phyloP scores from a whole-genome alignment of 192 early-diverging fungal species.

The Dissophora ornata region DNA sequence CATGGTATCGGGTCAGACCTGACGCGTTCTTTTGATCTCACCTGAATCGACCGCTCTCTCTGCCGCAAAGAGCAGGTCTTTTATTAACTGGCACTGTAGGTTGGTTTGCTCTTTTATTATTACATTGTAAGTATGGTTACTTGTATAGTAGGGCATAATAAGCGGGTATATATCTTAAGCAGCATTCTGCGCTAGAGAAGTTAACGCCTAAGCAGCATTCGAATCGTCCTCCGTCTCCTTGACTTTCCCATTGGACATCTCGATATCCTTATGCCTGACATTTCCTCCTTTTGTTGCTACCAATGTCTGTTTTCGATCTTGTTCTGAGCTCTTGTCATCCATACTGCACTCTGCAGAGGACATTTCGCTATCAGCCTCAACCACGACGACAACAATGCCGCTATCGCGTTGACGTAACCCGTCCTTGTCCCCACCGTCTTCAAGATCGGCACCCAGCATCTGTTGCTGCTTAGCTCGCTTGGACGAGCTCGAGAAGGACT shows the following conservation, averaged over 20 bases:
- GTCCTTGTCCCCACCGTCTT: neutral
- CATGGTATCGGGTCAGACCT: too few relatives aligned
- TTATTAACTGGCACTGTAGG: too few relatives aligned
- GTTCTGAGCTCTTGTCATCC: conserved; percentile 3
- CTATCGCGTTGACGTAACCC: neutral
- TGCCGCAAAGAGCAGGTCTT: too few relatives aligned
- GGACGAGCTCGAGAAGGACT: neutral
- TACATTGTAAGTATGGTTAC: neutral
- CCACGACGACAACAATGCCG: conserved; percentile 25
- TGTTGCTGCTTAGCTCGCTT: conserved; percentile 22
- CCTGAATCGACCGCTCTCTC: too few relatives aligned
- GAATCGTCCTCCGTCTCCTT: neutral
- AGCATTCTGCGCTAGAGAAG: conserved; percentile 17
- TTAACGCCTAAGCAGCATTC: conserved; percentile 31
- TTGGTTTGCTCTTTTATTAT: conserved; percentile 13
- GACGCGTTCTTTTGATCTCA: too few relatives aligned
- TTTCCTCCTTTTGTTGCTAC: neutral
- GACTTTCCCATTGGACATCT: neutral
- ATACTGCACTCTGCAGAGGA: neutral
- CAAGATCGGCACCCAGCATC: neutral
- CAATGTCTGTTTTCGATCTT: neutral
- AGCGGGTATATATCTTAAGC: neutral
- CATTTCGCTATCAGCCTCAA: conserved; percentile 6
- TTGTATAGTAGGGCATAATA: too few relatives aligned
- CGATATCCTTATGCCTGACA: neutral